Conservation (phyloP, 2,329 filamentous ascomycete genomes). For the Trichoderma atroviride region DNA sequence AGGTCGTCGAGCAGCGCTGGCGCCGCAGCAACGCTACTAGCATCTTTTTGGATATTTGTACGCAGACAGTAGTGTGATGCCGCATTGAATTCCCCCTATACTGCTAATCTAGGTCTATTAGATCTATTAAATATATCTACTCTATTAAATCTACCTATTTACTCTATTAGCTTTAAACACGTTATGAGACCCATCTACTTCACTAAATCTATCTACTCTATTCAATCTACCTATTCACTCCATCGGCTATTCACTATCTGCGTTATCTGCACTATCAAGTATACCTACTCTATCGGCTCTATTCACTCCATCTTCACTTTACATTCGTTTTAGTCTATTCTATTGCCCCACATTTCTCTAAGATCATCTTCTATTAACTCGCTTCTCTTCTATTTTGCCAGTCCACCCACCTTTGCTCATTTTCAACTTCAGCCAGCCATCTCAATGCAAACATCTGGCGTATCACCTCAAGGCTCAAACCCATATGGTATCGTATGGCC, state of each 20-base stretch:
- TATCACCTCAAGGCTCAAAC: background rate
- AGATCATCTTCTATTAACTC: background rate
- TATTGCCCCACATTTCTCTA: background rate
- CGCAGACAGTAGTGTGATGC: background rate
- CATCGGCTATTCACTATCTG: background rate
- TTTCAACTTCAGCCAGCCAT: background rate
- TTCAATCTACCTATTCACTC: no score
- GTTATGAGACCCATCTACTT: no score
- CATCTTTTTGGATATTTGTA: background rate
- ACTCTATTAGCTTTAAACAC: background rate
- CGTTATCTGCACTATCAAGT: no score
- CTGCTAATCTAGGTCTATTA: no score
- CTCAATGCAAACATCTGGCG: background rate
- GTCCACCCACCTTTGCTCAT: background rate
- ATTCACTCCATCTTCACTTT: background rate
- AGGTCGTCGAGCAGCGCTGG: background rate
- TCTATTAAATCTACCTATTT: background rate
- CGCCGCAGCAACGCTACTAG: background rate
- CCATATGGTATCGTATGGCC: background rate
- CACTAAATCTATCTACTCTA: no score
- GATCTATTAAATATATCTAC: background rate
- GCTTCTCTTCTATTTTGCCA: background rate
- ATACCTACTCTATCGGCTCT: no score
- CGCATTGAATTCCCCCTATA: background rate
- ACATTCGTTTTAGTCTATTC: background rate